Percentiles rank a stretch among this genome's conserved stretches.
These are phyloP conservation scores for Mycosphaerelloides madeirae DNA, from an alignment of 2,329 filamentous ascomycete species.

Conservation along the genomic window DNA sequence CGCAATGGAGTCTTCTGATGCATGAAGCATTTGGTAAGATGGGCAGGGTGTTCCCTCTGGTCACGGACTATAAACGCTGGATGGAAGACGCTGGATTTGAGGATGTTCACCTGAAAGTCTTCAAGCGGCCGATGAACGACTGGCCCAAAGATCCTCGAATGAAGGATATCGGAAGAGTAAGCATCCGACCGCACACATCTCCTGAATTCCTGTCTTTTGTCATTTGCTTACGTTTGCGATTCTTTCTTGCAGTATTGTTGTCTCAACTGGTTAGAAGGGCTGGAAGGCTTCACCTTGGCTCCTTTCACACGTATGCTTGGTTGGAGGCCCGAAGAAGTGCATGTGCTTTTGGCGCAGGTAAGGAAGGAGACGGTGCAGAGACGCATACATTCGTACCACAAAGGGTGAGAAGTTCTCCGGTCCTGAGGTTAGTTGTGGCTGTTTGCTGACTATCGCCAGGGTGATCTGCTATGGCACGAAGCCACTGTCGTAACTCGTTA, in stretches of 20 bases:
- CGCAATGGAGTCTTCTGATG: constrained; percentile 25
- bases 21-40: constrained; percentile 21
- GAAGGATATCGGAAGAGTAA: constrained; percentile 24
- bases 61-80: constrained; percentile 13
- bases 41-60: constrained; percentile 12
- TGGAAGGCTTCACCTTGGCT: constrained; percentile 42
- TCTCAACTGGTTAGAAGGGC: constrained; percentile 33
- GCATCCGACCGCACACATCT: background rate
- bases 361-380: constrained; percentile 33
- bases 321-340: constrained; percentile 43
- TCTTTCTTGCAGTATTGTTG: constrained; percentile 14
- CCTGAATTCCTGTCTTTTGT: background rate
- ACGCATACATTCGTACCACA: constrained; percentile 21
- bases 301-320: constrained; percentile 40
- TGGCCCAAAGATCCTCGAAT: constrained; percentile 28
- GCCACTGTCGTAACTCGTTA: no score
- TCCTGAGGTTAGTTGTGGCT: background rate
- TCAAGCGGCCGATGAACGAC: constrained; percentile 25
- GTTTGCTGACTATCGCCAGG: background rate
- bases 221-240: background rate
- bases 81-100: constrained; percentile 25
- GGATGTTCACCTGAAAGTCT: constrained; percentile 19
- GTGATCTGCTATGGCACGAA: constrained; percentile 11
- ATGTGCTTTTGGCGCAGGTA: constrained; percentile 42
- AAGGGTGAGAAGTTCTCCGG: constrained; percentile 10